phyloP scores from a whole-genome alignment of 2,329 filamentous ascomycete species.

The Orbilia javanica region DNA sequence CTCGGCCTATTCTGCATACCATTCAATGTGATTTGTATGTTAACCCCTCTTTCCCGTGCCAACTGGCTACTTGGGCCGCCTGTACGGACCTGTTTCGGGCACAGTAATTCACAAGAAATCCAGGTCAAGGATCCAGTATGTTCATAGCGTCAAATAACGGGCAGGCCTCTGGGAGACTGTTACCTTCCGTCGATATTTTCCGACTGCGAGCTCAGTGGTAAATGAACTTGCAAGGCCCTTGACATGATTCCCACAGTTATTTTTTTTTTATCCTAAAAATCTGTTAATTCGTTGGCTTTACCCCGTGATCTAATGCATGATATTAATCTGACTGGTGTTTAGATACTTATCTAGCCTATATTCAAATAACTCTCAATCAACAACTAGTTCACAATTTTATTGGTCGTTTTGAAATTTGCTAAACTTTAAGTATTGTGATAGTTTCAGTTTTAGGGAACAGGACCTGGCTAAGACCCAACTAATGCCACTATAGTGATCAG shows the following conservation, averaged over 20 bases:
- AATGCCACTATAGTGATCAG: neutral
- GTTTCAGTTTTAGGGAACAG: neutral
- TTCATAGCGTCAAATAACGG: neutral
- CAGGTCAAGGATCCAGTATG: neutral
- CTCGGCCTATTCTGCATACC: neutral
- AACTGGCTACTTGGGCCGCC: neutral
- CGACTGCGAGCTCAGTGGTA: neutral
- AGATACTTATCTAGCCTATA: neutral
- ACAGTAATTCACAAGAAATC: neutral
- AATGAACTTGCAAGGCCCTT: neutral
- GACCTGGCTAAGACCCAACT: neutral
- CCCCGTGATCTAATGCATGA: neutral
- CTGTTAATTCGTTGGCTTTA: neutral
- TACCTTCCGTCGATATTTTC: neutral
- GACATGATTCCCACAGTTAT: neutral
- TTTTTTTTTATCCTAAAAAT: neutral
- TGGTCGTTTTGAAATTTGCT: neutral
- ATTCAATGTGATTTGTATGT: neutral
- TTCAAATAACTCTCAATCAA: neutral
- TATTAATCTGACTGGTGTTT: neutral
- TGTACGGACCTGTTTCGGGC: neutral
- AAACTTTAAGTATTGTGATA: neutral
- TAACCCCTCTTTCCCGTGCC: slow-evolving; percentile 14
- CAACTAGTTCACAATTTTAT: neutral
- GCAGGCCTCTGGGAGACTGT: neutral